Evolutionary conservation across 805 yeast genomes (phyloP), one percentile per base, ranked within the genome.

Genomic region (Yarrowia hollandica): DNA sequence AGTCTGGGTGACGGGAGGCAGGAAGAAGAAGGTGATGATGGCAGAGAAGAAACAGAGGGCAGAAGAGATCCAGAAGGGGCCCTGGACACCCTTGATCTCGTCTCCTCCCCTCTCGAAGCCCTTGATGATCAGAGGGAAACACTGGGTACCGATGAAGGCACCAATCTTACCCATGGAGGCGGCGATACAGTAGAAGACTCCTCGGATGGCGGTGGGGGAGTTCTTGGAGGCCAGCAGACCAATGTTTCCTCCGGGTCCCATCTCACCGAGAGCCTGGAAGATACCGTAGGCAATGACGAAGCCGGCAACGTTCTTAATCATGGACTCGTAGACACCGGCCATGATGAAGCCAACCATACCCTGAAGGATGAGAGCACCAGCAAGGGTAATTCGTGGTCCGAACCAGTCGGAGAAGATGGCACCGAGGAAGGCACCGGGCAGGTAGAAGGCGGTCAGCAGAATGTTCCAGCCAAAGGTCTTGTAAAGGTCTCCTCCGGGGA

Each of bases 81-180:
- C 86, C 71, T 82, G 82, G 67, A 82, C 77, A 64, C 92, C 94
- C 60, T 71, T 66, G 62, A 77, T 74, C 10, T 77, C 70, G 52
- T 69, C 72, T 11, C 65, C 61, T 35, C 78, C 77, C 38, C 88
- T 88, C 58, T 82, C 82, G n/a, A 35, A 37, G 64, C 82, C 76
- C 57, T 72, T 76, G 63, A 85, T 83, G 67, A 91, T 85, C 50
- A 83, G 80, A 39, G 97, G 96, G 81, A 92, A 92, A 28, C 86
- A 85, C 68, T 85, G 90, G 44, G 94, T 85, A 60, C 97, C 97
- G 26, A 85, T 87, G 69, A 91, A 90, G 1, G 96, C 97, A 69
- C 97, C 97, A 61, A 89, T 76, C 72, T 91, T 91, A 68, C 96
- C 97, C 58, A 84, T 66, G 22, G 96, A 96, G 60, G 97, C 96